Percentiles rank a stretch among this genome's conserved stretches.
These are phyloP conservation scores for Monosporascus sp. DNA, from an alignment of 2,329 filamentous ascomycete genomes.

Conservation along the genomic window DNA sequence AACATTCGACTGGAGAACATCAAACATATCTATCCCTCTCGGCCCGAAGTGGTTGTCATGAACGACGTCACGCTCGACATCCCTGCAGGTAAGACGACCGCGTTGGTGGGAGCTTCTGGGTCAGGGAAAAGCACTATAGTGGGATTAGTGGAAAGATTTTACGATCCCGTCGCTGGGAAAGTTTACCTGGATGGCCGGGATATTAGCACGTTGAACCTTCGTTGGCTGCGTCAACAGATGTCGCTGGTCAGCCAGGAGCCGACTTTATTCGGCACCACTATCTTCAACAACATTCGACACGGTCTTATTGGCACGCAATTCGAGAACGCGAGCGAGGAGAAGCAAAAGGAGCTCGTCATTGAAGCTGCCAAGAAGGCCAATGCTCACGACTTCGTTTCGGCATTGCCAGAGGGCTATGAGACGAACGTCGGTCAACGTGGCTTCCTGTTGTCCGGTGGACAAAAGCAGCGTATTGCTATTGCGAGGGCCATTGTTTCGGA, in stretches of 20 bases:
- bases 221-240: constrained; percentile 89
- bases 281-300: constrained; percentile 84
- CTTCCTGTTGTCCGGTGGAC: constrained; percentile 86
- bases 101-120: constrained; percentile 88
- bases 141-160: constrained; percentile 89
- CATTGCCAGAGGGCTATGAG: constrained; percentile 81
- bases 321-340: constrained; percentile 63
- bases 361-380: constrained; percentile 87
- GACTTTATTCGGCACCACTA: constrained; percentile 81
- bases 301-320: constrained; percentile 80
- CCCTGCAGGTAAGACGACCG: constrained; percentile 86
- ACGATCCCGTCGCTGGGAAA: constrained; percentile 75
- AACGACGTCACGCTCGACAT: constrained; percentile 73
- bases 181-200: constrained; percentile 80
- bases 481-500: constrained; percentile 85
- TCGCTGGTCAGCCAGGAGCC: constrained; percentile 91
- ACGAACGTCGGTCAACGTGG: constrained; percentile 95
- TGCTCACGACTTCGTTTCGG: constrained; percentile 83
- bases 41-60: constrained; percentile 87
- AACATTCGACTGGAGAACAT: constrained; percentile 75
- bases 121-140: constrained; percentile 95
- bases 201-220: constrained; percentile 74
- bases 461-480: constrained; percentile 96
- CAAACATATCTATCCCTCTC: constrained; percentile 91
- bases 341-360: constrained; percentile 64